Conservation (phyloP, 2,329 filamentous ascomycete species). For the Exophiala sideris region DNA sequence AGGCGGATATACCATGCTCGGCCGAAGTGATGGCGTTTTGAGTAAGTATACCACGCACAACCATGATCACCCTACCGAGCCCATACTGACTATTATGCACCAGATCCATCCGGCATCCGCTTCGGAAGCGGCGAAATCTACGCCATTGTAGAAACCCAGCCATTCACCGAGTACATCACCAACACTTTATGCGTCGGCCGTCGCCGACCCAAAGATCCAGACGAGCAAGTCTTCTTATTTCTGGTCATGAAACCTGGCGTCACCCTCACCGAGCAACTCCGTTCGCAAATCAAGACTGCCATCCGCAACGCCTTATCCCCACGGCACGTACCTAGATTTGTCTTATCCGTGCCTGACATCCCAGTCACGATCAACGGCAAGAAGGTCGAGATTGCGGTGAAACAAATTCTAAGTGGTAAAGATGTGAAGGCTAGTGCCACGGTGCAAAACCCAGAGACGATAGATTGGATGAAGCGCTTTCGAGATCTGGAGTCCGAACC, state of each 20-base stretch:
- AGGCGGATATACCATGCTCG: slow-evolving; percentile 42
- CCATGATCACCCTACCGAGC: no score
- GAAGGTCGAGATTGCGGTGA: slow-evolving; percentile 46
- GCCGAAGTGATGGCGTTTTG: slow-evolving; percentile 46
- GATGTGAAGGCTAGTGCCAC: slow-evolving; percentile 38
- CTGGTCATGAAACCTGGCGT: slow-evolving; percentile 34
- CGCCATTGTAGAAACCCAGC: slow-evolving; percentile 42
- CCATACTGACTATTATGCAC: no score
- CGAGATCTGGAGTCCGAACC: slow-evolving; percentile 19
- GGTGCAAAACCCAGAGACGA: slow-evolving; percentile 39
- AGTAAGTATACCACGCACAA: no score
- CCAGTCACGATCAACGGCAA: slow-evolving; percentile 48
- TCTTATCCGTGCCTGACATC: slow-evolving; percentile 39
- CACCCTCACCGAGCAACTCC: slow-evolving; percentile 28
- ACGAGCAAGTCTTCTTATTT: slow-evolving; percentile 43
- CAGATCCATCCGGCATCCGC: slow-evolving; percentile 45
- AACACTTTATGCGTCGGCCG: slow-evolving; percentile 41
- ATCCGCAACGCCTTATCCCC: slow-evolving; percentile 30
- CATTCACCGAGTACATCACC: slow-evolving; percentile 33
- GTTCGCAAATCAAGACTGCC: slow-evolving; percentile 24
- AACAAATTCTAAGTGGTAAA: slow-evolving; percentile 39
- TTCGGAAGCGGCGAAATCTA: slow-evolving; percentile 50
- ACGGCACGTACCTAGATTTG: slow-evolving; percentile 42
- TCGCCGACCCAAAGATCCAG: slow-evolving; percentile 34
- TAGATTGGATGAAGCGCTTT: slow-evolving; percentile 36